Conservation (phyloP, 176 grass and related monocot genomes). For the Metroxylon sagu region DNA sequence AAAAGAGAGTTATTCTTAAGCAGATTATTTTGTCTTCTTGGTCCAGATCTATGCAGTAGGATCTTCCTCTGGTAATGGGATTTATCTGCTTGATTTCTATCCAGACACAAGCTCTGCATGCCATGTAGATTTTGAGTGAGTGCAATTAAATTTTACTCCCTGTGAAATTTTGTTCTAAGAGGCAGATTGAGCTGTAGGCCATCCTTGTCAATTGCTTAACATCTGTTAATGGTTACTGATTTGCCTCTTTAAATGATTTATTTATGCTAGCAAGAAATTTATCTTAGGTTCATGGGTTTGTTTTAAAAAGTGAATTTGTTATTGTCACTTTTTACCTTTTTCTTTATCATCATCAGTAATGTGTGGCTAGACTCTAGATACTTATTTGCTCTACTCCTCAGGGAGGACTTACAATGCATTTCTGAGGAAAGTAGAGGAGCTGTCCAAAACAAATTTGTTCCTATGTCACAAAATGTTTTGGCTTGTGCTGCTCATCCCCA, state of each 20-base stretch:
- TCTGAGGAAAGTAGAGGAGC: slow-evolving; percentile 21
- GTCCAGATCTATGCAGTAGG: slow-evolving; percentile 76
- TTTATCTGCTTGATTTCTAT: slow-evolving; percentile 77
- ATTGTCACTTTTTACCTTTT: not conserved
- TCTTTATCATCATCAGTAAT: not conserved
- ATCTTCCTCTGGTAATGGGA: slow-evolving; percentile 53
- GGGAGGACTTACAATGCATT: slow-evolving; percentile 37
- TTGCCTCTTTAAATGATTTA: no score
- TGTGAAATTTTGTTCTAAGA: slow-evolving; percentile 5
- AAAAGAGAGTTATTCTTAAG: no score
- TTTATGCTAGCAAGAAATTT: no score
- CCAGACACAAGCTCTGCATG: slow-evolving; percentile 63
- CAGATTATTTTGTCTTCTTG: slow-evolving; percentile 3
- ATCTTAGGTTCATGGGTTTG: no score
- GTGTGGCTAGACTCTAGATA: not conserved
- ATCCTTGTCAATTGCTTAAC: not conserved
- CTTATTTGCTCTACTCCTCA: slow-evolving; percentile 32
- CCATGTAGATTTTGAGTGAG: slow-evolving; percentile 78
- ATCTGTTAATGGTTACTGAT: no score
- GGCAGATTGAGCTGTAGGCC: no score
- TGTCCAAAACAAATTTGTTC: slow-evolving; percentile 58
- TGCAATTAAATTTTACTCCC: slow-evolving; percentile 14
- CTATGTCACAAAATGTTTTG: slow-evolving; percentile 50
- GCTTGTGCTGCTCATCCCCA: slow-evolving; percentile 68
- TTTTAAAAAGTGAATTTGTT: not conserved